Evolutionary conservation across 225 moss, liverwort and hornwort species (phyloP), one percentile per base, ranked within the genome.

Genomic region (Thuidium tamariscinum): DNA sequence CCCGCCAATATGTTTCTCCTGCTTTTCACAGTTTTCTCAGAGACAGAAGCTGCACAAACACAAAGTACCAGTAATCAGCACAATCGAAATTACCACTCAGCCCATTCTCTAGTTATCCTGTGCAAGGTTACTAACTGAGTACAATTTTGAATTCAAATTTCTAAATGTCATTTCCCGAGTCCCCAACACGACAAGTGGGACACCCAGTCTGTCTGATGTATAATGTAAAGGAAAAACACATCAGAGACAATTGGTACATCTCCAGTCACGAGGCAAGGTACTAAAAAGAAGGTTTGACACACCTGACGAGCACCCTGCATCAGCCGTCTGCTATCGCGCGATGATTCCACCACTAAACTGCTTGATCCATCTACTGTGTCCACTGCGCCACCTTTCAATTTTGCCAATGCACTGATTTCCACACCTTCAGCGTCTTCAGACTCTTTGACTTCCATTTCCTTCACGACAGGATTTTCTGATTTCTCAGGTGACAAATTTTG

Each of bases 231-330:
- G 52, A 83, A 51, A 7, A 85, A 87, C 52, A 56, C 69, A 80
- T 85, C 74, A 73, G 64, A 73, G 49, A 76, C 48, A 42, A 83
- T 56, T 76, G 27, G 44, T 52, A 71, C 48, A 86, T 55, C 41
- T 88, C 23, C 86, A 49, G 68, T 68, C 15, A 83, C 56, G 48
- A 85, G 54, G 49, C 55, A 73, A 32, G 75, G 64, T 36, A 76
- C 46, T 81, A n/a, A n/a, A 83, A 21, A 49, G 91, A 36, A 89
- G 34, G 57, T 70, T 80, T 68, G 74, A 80, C 86, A 74, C 60
- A 97, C 96, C 96, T 97, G 97, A 48, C 96, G 94, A 89, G 97
- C 97, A 87, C 95, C 97, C 90, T 95, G 94, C 94, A 95, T 95
- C 52, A 96, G 90, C 39, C 97, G 92, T 91, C 95, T 93, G 89